These are phyloP conservation scores for Pichia sp. DNA, from an alignment of 1,139 yeast species.

Conservation along the genomic window DNA sequence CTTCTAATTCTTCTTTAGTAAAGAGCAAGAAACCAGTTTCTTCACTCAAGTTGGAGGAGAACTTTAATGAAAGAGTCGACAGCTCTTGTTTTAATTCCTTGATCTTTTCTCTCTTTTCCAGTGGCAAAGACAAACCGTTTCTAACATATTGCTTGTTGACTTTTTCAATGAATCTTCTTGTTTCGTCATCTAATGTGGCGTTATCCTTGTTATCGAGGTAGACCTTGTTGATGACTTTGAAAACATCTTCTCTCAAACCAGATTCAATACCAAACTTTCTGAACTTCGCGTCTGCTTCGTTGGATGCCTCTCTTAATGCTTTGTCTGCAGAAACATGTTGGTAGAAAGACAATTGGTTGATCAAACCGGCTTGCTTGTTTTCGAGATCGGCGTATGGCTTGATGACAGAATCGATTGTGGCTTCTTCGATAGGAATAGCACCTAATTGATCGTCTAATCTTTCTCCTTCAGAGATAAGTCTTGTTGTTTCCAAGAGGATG, in stretches of 20 bases:
- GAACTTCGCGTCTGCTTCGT: constrained; percentile 56
- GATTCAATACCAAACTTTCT: constrained; percentile 62
- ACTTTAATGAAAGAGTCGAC: constrained; percentile 55
- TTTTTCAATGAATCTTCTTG: constrained; percentile 56
- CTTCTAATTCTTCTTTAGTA: constrained; percentile 63
- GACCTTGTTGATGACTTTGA: constrained; percentile 53
- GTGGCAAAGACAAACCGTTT: constrained; percentile 63
- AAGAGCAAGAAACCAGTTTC: constrained; percentile 61
- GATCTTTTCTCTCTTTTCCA: constrained; percentile 53
- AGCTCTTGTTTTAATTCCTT: constrained; percentile 58
- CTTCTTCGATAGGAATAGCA: constrained; percentile 36
- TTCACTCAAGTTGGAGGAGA: constrained; percentile 66
- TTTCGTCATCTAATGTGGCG: constrained; percentile 47
- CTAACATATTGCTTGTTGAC: constrained; percentile 55
- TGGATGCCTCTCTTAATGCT: constrained; percentile 67
- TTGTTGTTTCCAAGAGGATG: constrained; percentile 43
- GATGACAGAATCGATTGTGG: constrained; percentile 57
- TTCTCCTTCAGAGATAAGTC: constrained; percentile 44
- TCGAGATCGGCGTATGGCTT: constrained; percentile 49
- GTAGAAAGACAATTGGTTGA: constrained; percentile 57
- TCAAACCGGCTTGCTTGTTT: constrained; percentile 44
- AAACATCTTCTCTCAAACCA: constrained; percentile 67
- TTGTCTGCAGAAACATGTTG: constrained; percentile 67
- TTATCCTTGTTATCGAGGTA: constrained; percentile 35
- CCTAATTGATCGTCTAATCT: constrained; percentile 57